A percentile compares a stretch with the other conserved stretches of the same genome.
These are phyloP conservation scores for Sphaerostilbella broomeana DNA, from an alignment of 2,329 filamentous ascomycete genomes.

Conservation along the genomic window DNA sequence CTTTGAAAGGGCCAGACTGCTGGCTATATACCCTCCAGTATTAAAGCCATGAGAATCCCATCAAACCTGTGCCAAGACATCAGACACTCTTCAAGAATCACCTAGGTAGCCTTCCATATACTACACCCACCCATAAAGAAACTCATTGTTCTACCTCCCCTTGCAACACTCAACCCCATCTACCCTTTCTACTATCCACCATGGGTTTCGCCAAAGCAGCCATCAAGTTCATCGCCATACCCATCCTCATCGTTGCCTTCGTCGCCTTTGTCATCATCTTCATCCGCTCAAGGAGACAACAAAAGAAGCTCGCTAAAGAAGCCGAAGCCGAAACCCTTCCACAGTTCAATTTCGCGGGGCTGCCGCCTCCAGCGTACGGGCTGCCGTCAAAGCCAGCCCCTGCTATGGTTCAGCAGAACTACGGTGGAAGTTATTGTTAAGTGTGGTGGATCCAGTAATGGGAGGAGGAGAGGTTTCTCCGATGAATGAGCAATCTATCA, in stretches of 20 bases:
- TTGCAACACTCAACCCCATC: too few relatives aligned
- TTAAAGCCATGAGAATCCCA: not conserved
- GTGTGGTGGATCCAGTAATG: too few relatives aligned
- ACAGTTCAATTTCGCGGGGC: not conserved
- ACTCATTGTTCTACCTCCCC: too few relatives aligned
- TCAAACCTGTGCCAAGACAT: not conserved
- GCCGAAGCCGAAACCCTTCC: not conserved
- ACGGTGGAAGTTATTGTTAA: not conserved
- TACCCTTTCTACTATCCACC: not conserved
- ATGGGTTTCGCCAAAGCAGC: not conserved
- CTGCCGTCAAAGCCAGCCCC: too few relatives aligned
- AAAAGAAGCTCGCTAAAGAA: conserved; percentile 2
- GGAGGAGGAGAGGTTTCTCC: too few relatives aligned
- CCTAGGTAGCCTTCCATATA: not conserved
- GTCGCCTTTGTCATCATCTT: not conserved
- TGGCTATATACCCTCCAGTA: not conserved
- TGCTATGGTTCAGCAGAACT: not conserved
- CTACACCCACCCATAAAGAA: not conserved
- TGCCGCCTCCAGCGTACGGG: too few relatives aligned
- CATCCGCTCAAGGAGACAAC: not conserved
- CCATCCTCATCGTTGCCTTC: not conserved
- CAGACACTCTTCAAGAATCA: not conserved
- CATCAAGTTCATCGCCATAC: not conserved
- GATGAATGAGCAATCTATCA: not conserved
- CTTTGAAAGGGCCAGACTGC: not conserved